Evolutionary conservation across 495 filamentous ascomycete species (phyloP).

Genomic region (Stereocaulon alpinum): DNA sequence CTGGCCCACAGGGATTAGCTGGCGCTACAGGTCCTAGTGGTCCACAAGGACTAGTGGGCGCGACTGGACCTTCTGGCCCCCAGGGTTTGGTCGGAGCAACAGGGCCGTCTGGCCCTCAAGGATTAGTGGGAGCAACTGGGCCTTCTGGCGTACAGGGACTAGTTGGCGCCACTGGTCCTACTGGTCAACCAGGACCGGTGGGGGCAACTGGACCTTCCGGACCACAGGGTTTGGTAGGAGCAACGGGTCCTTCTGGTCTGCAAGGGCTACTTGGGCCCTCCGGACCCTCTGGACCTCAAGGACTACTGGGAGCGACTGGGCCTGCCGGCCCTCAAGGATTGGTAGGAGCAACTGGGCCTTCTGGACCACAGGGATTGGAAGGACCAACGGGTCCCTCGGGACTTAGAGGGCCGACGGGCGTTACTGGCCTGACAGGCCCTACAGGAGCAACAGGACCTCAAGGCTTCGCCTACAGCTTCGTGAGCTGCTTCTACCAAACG

Average conservation of each 20-base stretch:
- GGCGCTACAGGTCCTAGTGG: background rate
- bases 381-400: background rate
- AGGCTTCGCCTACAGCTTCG: background rate
- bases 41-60: background rate
- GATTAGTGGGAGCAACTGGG: background rate
- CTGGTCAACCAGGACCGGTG: background rate
- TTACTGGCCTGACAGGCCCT: background rate
- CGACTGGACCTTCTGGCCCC: background rate
- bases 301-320: background rate
- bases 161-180: background rate
- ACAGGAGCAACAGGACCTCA: conserved; percentile 3
- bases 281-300: background rate
- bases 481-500: conserved; percentile 10
- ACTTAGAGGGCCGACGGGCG: conserved; percentile 1
- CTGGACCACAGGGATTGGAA: background rate
- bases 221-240: background rate
- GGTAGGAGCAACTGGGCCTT: background rate
- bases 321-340: background rate
- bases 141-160: background rate
- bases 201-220: conserved; percentile 6
- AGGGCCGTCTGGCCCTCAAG: background rate
- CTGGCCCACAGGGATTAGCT: background rate
- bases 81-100: background rate
- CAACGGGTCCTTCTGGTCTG: background rate
- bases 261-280: background rate